Evolutionary conservation across 306 rosid species (phyloP), one percentile per base, ranked within the genome.

Genomic region (Castanospermum australe): DNA sequence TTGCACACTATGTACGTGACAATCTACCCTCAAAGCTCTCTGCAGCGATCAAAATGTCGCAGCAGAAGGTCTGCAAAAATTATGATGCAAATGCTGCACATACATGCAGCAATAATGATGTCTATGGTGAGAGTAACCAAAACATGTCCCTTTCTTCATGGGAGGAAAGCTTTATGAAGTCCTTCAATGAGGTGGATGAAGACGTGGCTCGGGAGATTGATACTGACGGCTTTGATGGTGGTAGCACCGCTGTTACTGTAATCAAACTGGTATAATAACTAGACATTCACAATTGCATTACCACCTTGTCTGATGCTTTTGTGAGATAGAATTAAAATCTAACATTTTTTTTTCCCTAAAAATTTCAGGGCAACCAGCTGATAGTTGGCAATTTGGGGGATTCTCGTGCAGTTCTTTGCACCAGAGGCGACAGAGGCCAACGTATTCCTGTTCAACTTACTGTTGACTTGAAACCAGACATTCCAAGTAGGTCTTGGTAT

Each of bases 361-460:
- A 81, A 61, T 79, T 79, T 76, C 81, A 95, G 99, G 92, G 92
- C 6, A 86, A 87, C 20, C 78, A 81, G 25, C 66, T 95, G 83
- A 84, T 92, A 41, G 45, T 95, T 59, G 97, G 90, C 10, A 95
- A 91, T 84, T 70, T 93, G 76, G 99, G 99, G 4, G 99, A 95
- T 75, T 93, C 97, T 77, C 95, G 99, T 1, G 99, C 97, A 1
- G 79, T 95, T 84, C 92, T 95, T 39, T 86, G 94, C 68, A 90
- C 89, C 25, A 95, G 88, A 86, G 82, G 87, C 60, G 85, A 84
- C 30, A 84, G 81, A 2, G 80, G 89, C 24, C 76, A 87, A 38
- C 89, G 83, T 9, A 15, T 81, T 79, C 87, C 98, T 25, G 52
- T 86, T 63, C 99, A 88, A 84, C 89, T 93, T 24, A 88, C 99